phyloP scores from a whole-genome alignment of 441 rosid species.

The Theobroma grandiflorum region DNA sequence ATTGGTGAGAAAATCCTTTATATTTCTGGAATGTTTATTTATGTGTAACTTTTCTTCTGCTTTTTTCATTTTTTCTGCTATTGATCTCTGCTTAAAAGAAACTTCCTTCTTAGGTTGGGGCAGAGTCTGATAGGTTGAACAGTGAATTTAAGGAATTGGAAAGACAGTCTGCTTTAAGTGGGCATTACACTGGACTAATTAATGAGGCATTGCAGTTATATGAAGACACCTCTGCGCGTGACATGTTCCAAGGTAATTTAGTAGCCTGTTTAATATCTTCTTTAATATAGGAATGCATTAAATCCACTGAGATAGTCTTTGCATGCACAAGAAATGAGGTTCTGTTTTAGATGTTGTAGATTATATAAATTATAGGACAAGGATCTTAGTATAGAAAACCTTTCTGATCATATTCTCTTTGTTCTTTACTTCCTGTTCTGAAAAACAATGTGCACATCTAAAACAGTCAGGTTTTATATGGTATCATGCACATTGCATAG shows the following conservation, averaged over 20 bases:
- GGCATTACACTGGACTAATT: conserved; percentile 51
- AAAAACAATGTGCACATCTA: neutral
- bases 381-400: neutral
- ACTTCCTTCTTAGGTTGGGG: conserved; percentile 49
- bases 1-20: conserved; percentile 48
- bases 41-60: neutral
- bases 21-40: conserved; percentile 13
- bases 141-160: conserved; percentile 65
- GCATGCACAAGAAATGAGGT: conserved; percentile 11
- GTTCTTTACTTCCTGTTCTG: neutral
- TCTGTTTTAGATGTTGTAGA: neutral
- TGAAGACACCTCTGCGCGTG: conserved; percentile 52
- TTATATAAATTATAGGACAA: neutral
- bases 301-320: neutral
- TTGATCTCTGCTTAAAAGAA: conserved; percentile 22
- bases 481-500: conserved; percentile 1
- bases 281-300: conserved; percentile 9
- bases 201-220: conserved; percentile 58
- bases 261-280: neutral
- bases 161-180: conserved; percentile 53
- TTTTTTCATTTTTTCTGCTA: neutral
- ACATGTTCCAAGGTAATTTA: conserved; percentile 64
- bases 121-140: conserved; percentile 65
- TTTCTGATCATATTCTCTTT: neutral
- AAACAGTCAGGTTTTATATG: neutral